phyloP scores from a whole-genome alignment of 345 rosid species.

The Hypericum perforatum region DNA sequence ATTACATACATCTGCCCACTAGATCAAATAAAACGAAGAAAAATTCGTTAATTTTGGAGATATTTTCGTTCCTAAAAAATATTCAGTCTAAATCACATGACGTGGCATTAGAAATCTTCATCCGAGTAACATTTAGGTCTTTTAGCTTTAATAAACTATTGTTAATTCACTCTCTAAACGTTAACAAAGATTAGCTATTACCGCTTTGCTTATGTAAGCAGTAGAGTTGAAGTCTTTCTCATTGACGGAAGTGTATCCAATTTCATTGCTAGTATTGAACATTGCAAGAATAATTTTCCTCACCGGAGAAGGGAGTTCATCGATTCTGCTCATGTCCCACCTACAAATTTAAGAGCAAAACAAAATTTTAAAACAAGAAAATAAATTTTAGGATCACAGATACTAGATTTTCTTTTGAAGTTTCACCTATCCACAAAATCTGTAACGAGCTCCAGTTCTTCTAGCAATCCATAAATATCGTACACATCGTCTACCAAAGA shows the following conservation, averaged over 20 bases:
- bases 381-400: no score
- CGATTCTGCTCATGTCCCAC: conserved; percentile 19
- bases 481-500: conserved; percentile 2
- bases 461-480: conserved; percentile 6
- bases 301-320: conserved; percentile 14
- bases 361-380: not conserved
- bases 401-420: no score
- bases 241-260: conserved; percentile 7
- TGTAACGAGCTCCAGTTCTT: conserved; percentile 19
- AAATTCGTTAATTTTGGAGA: no score
- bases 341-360: not conserved
- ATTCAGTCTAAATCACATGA: no score
- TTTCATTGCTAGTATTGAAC: conserved; percentile 15
- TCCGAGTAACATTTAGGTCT: no score
- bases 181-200: not conserved
- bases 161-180: no score
- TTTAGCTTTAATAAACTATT: no score
- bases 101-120: no score
- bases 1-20: conserved; percentile 16
- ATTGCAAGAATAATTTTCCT: conserved; percentile 10
- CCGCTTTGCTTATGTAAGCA: conserved; percentile 10
- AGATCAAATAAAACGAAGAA: no score
- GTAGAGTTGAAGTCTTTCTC: conserved; percentile 9
- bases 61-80: no score
- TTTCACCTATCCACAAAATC: conserved; percentile 13